Percentiles rank a stretch among this genome's conserved stretches.
phyloP scores from a whole-genome alignment of 1,139 yeast genomes.

The Candida glucosophila region DNA sequence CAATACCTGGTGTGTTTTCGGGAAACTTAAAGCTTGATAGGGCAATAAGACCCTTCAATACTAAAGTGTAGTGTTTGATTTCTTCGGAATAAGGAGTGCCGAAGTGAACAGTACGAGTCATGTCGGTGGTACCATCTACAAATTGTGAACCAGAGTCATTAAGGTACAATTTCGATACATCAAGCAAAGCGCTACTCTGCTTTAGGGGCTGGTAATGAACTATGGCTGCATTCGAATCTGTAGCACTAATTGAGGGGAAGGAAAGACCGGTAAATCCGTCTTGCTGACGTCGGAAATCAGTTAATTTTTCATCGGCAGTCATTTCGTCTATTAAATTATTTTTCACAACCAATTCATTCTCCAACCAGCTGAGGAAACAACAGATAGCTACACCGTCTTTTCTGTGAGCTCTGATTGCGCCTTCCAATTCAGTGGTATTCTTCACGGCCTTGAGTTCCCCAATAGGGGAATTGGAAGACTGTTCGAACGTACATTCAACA shows the following conservation, averaged over 20 bases:
- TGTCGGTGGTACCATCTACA: slow-evolving; percentile 92
- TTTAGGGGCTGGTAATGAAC: slow-evolving; percentile 74
- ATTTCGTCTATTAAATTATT: slow-evolving; percentile 65
- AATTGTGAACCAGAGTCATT: slow-evolving; percentile 95
- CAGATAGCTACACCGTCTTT: slow-evolving; percentile 83
- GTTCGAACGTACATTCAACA: slow-evolving; percentile 31
- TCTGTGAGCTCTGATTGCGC: slow-evolving; percentile 71
- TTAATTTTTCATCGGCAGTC: slow-evolving; percentile 64
- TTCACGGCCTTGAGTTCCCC: slow-evolving; percentile 73
- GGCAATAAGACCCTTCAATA: slow-evolving; percentile 85
- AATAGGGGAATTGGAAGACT: slow-evolving; percentile 50
- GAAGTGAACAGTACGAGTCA: slow-evolving; percentile 87
- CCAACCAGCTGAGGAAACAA: slow-evolving; percentile 83
- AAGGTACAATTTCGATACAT: slow-evolving; percentile 70
- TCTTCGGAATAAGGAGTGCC: slow-evolving; percentile 63
- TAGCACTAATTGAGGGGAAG: slow-evolving; percentile 85
- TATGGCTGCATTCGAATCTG: slow-evolving; percentile 89
- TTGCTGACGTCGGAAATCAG: slow-evolving; percentile 55
- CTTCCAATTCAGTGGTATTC: slow-evolving; percentile 62
- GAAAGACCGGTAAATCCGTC: slow-evolving; percentile 72
- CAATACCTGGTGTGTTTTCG: slow-evolving; percentile 75
- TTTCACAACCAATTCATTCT: slow-evolving; percentile 47
- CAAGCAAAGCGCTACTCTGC: slow-evolving; percentile 56
- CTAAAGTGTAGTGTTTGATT: slow-evolving; percentile 71
- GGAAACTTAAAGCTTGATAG: slow-evolving; percentile 76